Evolutionary conservation across 148 eudicot genomes (phyloP).

Genomic region (Heliosperma pusillum): DNA sequence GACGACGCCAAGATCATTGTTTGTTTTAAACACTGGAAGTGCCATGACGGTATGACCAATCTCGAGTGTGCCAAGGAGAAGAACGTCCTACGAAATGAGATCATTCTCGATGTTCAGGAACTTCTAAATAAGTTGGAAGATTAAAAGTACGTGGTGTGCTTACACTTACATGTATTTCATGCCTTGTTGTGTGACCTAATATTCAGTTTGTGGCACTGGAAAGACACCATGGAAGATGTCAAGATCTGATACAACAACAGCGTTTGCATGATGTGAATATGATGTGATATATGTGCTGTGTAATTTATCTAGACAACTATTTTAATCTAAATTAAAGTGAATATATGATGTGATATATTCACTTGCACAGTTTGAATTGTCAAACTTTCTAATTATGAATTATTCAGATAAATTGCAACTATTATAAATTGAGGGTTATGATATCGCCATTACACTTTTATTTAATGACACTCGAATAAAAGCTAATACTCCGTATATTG

Average conservation of each 20-base stretch:
- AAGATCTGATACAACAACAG: neutral
- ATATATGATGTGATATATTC: neutral
- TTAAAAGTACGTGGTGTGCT: neutral
- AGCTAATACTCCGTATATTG: no score
- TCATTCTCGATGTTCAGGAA: neutral
- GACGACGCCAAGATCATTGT: neutral
- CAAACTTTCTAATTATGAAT: neutral
- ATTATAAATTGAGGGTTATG: no score
- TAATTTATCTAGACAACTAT: neutral
- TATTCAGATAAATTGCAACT: no score
- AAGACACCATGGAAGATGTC: no score
- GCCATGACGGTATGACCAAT: neutral
- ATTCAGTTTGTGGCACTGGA: neutral
- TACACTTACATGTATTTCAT: neutral
- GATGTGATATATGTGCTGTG: neutral
- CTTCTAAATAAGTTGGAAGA: neutral
- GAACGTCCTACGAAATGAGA: neutral
- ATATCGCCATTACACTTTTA: no score
- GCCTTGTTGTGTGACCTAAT: neutral
- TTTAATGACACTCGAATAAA: no score
- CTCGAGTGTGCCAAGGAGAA: conserved; percentile 7
- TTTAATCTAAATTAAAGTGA: neutral
- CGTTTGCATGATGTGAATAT: neutral
- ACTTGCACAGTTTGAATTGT: neutral
- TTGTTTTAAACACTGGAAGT: neutral